Base-by-base conservation (phyloP, 2,329 filamentous ascomycete genomes). In the Hymenoscyphus albidus region DNA sequence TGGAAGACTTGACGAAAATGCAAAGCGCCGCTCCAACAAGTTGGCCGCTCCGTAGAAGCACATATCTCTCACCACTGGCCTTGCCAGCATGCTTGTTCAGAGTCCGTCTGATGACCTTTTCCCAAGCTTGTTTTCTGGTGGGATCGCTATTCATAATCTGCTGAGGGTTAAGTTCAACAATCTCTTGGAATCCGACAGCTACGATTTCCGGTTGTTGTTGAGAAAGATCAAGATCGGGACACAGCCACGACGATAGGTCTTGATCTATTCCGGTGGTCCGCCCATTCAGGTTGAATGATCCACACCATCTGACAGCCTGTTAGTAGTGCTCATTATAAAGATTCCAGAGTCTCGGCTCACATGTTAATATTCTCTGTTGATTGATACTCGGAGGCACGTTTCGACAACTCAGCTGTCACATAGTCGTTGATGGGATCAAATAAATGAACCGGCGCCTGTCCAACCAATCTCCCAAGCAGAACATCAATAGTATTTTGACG, bases 81-180 rank as follows among this genome's bases (percentile, higher is more conserved):
- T 81, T 80, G 51, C 84, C 83, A 18, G 92, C 88, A 68, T 90
- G 85, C 12, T 79, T 78, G 71, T 98, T 97, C 48, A 99, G 78
- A 14, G 89, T 92, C 57, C 81, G 82, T 69, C 89, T 88, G 31
- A 98, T 93, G 3, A 91, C 88, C 62, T 83, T 80, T 75, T 99
- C 95, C 95, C 95, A 99, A 22, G 88, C 80, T 68, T 92, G 88
- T 69, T 94, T 91, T 62, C 91, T 85, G 2, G 88, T 87, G 0
- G 95, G 95, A 75, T 99, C 94, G 66, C 93, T 98, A 69, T 96
- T 97, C 93, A 99, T 97, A 74, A 99, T 98, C 74, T 99, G 95
- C 76, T 98, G 94, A 16, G 96, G 95, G 71, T 92, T 97, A 58
- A 99, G 81, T 74, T 97, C 92, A n/a, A 99, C 95, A 68, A 99